Evolutionary conservation across 176 grass and related monocot genomes (phyloP).

Genomic region (Echinochloa phyllopogon): DNA sequence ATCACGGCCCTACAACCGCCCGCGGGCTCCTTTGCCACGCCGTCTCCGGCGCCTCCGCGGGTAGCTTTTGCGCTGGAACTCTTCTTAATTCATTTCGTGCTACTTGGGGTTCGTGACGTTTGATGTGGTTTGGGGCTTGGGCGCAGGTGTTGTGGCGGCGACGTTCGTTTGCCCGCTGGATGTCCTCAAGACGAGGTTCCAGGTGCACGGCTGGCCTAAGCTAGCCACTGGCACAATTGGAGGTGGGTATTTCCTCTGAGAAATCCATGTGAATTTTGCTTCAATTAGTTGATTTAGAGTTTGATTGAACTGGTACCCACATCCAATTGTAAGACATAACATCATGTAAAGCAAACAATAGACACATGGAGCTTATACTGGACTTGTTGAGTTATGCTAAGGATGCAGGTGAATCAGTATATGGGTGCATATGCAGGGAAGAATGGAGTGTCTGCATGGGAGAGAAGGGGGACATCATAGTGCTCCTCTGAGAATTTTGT

Average conservation of each 20-base stretch:
- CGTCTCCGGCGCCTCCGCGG: slow-evolving; percentile 78
- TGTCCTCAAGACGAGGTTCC: slow-evolving; percentile 98
- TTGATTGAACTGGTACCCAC: too few species aligned
- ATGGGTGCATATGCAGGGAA: not conserved
- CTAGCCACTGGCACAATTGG: slow-evolving; percentile 43
- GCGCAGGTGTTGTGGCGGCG: slow-evolving; percentile 79
- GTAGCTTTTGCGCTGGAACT: slow-evolving; percentile 36
- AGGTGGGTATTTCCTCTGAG: slow-evolving; percentile 43
- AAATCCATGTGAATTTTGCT: not conserved
- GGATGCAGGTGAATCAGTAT: not conserved
- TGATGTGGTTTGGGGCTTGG: not conserved
- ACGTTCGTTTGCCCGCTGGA: slow-evolving; percentile 99
- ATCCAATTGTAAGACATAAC: too few species aligned
- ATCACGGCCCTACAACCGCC: slow-evolving; percentile 42
- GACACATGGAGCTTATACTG: not conserved
- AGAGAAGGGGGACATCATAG: not conserved
- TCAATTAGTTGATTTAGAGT: not conserved
- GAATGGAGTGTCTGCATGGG: not conserved
- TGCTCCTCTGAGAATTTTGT: not conserved
- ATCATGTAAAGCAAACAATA: too few species aligned
- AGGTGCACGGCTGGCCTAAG: slow-evolving; percentile 83
- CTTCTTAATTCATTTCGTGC: not conserved
- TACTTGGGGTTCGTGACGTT: not conserved
- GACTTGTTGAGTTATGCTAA: not conserved
- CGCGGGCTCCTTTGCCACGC: slow-evolving; percentile 70